Percentiles rank a stretch among this genome's conserved stretches.
These are phyloP conservation scores for Simmondsia chinensis DNA, from an alignment of 148 eudicot species.

Conservation along the genomic window DNA sequence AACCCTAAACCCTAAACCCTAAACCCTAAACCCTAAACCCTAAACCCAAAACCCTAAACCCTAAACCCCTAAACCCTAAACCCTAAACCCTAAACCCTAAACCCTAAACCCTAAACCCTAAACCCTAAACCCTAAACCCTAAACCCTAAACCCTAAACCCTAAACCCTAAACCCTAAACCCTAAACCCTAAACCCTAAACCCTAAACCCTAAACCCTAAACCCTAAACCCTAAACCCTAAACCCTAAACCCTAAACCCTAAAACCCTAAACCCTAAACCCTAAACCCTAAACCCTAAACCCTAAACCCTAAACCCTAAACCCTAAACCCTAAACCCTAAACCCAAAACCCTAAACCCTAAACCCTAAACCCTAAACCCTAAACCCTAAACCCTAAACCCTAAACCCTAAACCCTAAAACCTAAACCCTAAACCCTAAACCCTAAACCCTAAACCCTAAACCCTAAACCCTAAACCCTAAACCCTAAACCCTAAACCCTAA, in stretches of 20 bases:
- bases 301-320: conserved; percentile 6
- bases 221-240: conserved; percentile 12
- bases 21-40: conserved; percentile 17
- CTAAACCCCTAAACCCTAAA: conserved; percentile 5
- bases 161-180: conserved; percentile 11
- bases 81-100: conserved; percentile 12
- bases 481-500: conserved; percentile 17
- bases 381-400: conserved; percentile 13
- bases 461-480: conserved; percentile 14
- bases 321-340: conserved; percentile 9
- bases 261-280: conserved; percentile 13
- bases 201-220: conserved; percentile 17
- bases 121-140: conserved; percentile 11
- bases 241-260: conserved; percentile 11
- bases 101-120: conserved; percentile 12
- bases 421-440: conserved; percentile 12
- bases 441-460: conserved; percentile 10
- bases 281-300: conserved; percentile 10
- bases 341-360: conserved; percentile 16
- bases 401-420: conserved; percentile 14
- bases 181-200: conserved; percentile 11
- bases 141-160: conserved; percentile 12
- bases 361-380: conserved; percentile 14
- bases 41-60: conserved; percentile 8
- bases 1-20: conserved; percentile 14